Conservation (phyloP, 1,139 yeast genomes). For the Saccharomyces hybrid region DNA sequence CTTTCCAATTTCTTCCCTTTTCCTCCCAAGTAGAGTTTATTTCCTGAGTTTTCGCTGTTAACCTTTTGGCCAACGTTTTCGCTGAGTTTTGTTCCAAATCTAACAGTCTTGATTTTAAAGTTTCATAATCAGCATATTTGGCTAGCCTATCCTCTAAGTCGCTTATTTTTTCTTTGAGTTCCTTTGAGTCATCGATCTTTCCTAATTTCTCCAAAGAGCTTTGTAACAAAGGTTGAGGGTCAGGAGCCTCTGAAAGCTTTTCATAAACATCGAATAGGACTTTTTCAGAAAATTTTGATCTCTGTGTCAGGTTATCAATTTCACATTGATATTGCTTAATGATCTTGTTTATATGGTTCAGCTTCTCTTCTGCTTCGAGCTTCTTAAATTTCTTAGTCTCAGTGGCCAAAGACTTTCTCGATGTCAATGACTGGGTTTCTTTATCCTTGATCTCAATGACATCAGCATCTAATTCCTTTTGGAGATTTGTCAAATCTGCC, state of each 20-base stretch:
- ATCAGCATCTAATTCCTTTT: slow-evolving; percentile 63
- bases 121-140: slow-evolving; percentile 70
- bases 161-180: slow-evolving; percentile 47
- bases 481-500: slow-evolving; percentile 61
- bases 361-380: slow-evolving; percentile 55
- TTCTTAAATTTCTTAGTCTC: slow-evolving; percentile 79
- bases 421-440: slow-evolving; percentile 57
- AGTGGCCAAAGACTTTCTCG: slow-evolving; percentile 69
- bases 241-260: slow-evolving; percentile 81
- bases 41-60: slow-evolving; percentile 55
- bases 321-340: slow-evolving; percentile 82
- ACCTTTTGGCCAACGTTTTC: slow-evolving; percentile 40
- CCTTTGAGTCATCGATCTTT: slow-evolving; percentile 47
- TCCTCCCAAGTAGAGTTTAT: slow-evolving; percentile 52
- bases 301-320: slow-evolving; percentile 71
- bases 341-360: slow-evolving; percentile 54
- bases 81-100: slow-evolving; percentile 54
- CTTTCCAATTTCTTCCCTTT: slow-evolving; percentile 53
- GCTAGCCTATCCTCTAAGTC: slow-evolving; percentile 54
- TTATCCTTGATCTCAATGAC: slow-evolving; percentile 65
- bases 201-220: slow-evolving; percentile 62
- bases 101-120: slow-evolving; percentile 53
- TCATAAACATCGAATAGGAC: slow-evolving; percentile 70
- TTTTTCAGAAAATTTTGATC: slow-evolving; percentile 67
- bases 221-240: slow-evolving; percentile 77